These are phyloP conservation scores for Volutella citrinella DNA, from an alignment of 2,329 filamentous ascomycete species.

Conservation along the genomic window DNA sequence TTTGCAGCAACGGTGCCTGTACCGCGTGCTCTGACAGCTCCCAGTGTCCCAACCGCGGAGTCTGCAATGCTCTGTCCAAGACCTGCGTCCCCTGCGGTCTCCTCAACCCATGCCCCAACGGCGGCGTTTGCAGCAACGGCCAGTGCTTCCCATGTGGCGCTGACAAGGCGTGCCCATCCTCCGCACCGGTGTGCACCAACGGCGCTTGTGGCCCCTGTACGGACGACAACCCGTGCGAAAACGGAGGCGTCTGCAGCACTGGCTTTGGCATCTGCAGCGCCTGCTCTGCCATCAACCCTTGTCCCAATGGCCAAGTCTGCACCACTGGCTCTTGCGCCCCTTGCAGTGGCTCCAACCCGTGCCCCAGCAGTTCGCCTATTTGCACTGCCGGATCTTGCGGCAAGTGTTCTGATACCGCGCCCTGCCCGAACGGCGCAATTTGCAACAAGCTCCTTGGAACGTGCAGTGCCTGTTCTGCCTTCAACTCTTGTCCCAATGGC, in stretches of 20 bases:
- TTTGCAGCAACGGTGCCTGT: conserved; percentile 7
- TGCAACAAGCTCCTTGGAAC: not conserved
- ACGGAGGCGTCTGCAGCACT: conserved; percentile 6
- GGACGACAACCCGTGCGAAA: conserved; percentile 2
- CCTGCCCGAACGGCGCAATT: not conserved
- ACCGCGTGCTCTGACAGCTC: conserved; percentile 2
- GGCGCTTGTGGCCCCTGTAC: conserved; percentile 7
- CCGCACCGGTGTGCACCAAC: conserved; percentile 7
- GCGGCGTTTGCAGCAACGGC: conserved; percentile 5
- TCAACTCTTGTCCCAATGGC: conserved; percentile 1
- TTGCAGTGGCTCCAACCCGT: conserved; percentile 3
- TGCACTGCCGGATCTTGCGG: not conserved
- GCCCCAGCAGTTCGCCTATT: conserved; percentile 5
- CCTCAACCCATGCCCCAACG: conserved; percentile 3
- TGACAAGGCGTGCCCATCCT: conserved; percentile 8
- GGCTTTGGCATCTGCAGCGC: conserved; percentile 2
- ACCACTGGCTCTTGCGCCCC: conserved; percentile 2
- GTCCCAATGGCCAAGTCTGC: conserved; percentile 9
- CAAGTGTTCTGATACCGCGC: no score
- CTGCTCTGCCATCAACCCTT: conserved; percentile 3
- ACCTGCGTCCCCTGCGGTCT: conserved; percentile 5
- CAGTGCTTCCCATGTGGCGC: conserved; percentile 1
- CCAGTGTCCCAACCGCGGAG: conserved; percentile 5
- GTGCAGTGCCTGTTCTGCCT: not conserved
- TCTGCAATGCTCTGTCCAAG: conserved; percentile 5